phyloP scores from a whole-genome alignment of 257 asterid genomes.

The Primulina eburnea region DNA sequence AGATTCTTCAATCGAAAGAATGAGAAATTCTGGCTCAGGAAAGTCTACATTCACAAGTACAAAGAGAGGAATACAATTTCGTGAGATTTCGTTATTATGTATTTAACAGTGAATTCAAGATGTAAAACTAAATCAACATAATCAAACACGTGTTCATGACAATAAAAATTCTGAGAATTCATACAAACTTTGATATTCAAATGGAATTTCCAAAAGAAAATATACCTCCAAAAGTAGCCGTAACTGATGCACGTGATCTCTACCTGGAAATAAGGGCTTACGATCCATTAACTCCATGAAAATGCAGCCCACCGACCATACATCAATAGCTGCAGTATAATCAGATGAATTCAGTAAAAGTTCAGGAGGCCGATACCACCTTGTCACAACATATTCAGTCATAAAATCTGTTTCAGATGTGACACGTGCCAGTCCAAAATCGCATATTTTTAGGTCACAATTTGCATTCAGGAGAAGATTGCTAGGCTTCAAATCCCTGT shows the following conservation, averaged over 20 bases:
- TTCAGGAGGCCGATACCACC: constrained; percentile 98
- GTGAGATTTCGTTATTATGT: no score
- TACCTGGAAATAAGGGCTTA: constrained; percentile 91
- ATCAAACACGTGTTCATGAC: background rate
- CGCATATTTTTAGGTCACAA: constrained; percentile 95
- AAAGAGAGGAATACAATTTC: no score
- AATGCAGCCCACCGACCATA: constrained; percentile 98
- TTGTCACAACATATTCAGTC: constrained; percentile 98
- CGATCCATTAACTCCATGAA: constrained; percentile 99
- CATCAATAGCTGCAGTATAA: constrained; percentile 95
- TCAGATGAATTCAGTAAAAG: constrained; percentile 83
- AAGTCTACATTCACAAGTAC: no score
- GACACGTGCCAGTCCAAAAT: constrained; percentile 95
- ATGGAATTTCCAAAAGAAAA: background rate
- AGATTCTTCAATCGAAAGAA: background rate
- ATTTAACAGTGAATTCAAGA: background rate
- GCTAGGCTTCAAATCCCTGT: constrained; percentile 95
- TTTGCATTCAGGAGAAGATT: constrained; percentile 93
- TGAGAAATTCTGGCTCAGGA: background rate
- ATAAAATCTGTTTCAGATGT: constrained; percentile 91
- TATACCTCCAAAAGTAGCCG: constrained; percentile 95
- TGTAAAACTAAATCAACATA: background rate
- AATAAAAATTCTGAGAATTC: background rate
- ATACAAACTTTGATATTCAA: background rate
- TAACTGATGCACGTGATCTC: constrained; percentile 96